phyloP scores from a whole-genome alignment of 2,329 filamentous ascomycete species.

The Stagonosporopsis rhizophila region DNA sequence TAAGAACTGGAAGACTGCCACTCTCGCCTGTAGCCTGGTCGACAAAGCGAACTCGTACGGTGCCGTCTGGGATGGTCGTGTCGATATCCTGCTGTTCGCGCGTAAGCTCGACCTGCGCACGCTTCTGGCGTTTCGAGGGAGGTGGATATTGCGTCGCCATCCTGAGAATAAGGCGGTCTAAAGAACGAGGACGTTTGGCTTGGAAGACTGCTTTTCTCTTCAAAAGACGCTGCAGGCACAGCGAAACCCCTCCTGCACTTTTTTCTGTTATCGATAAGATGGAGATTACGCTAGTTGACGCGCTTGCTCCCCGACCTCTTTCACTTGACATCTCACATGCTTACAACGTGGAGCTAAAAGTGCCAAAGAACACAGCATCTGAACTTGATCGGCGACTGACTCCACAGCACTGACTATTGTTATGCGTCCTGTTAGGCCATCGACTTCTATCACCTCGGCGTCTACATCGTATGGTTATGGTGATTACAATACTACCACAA shows the following conservation, averaged over 20 bases:
- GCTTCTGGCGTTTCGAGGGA: slow-evolving; percentile 85
- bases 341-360: not conserved
- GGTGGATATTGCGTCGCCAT: slow-evolving; percentile 88
- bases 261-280: slow-evolving; percentile 17
- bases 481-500: slow-evolving; percentile 47
- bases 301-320: slow-evolving; percentile 18
- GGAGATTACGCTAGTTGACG: slow-evolving; percentile 28
- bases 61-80: slow-evolving; percentile 71
- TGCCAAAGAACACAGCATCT: slow-evolving; percentile 1
- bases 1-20: slow-evolving; percentile 72
- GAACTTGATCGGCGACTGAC: slow-evolving; percentile 30
- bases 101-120: slow-evolving; percentile 74
- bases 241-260: slow-evolving; percentile 16
- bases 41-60: slow-evolving; percentile 84
- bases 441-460: slow-evolving; percentile 41
- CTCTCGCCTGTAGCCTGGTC: slow-evolving; percentile 75
- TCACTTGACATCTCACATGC: not conserved
- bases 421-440: slow-evolving; percentile 31
- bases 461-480: slow-evolving; percentile 46
- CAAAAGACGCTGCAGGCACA: slow-evolving; percentile 8
- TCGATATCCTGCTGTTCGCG: slow-evolving; percentile 78
- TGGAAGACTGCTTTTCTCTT: not conserved
- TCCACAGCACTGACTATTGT: slow-evolving; percentile 35
- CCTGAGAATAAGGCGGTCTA: slow-evolving; percentile 4
- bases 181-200: not conserved